Evolutionary conservation across 805 yeast genomes (phyloP).

Genomic region (Candida coquimbonensis): DNA sequence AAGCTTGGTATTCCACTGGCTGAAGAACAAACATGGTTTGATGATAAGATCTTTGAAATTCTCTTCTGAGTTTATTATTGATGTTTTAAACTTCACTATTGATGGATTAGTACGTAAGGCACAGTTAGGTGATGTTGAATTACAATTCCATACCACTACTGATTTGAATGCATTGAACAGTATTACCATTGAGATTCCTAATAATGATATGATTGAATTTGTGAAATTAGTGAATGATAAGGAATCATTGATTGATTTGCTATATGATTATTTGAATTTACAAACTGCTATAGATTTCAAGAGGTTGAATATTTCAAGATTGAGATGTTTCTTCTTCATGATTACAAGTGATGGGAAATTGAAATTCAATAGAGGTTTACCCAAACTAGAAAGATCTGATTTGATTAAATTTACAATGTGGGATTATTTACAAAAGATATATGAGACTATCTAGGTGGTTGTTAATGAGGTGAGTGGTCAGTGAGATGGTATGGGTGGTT

Average conservation of each 20-base stretch:
- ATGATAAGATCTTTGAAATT: slow-evolving; percentile 21
- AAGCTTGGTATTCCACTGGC: slow-evolving; percentile 22
- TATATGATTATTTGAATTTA: slow-evolving; percentile 17
- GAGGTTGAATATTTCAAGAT: slow-evolving; percentile 15
- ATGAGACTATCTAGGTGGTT: neutral
- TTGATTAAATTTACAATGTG: slow-evolving; percentile 20
- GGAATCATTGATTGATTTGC: neutral
- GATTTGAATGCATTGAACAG: slow-evolving; percentile 15
- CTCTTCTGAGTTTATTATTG: slow-evolving; percentile 19
- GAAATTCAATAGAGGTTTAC: slow-evolving; percentile 16
- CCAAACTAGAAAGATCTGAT: slow-evolving; percentile 13
- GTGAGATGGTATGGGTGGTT: too few species aligned
- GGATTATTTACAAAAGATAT: slow-evolving; percentile 16
- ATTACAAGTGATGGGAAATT: slow-evolving; percentile 19
- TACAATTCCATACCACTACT: slow-evolving; percentile 21
- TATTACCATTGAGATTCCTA: slow-evolving; percentile 23
- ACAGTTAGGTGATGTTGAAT: slow-evolving; percentile 23
- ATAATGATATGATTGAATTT: slow-evolving; percentile 20
- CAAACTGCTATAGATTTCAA: slow-evolving; percentile 25
- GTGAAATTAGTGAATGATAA: slow-evolving; percentile 1
- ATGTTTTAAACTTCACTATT: slow-evolving; percentile 20
- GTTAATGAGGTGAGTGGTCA: too few species aligned
- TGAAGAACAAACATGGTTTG: slow-evolving; percentile 22
- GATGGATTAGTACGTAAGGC: slow-evolving; percentile 11
- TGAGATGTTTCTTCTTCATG: slow-evolving; percentile 16